Base-by-base conservation (phyloP, 352 stramenopile species). In the Phytophthora crassamura region DNA sequence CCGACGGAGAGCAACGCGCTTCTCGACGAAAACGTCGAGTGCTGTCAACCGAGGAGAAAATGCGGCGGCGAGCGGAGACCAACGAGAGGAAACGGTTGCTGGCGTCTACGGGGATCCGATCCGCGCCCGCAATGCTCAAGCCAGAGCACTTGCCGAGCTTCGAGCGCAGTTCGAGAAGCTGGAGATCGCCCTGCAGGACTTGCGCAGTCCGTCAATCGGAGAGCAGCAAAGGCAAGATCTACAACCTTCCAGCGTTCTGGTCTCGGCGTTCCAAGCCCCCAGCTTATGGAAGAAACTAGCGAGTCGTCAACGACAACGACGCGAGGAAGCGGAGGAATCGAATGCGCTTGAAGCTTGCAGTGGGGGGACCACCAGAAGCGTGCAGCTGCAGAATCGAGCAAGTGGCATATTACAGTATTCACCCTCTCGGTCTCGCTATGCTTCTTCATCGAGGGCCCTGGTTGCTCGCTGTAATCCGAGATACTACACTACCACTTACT, bases 301-400 rank as follows among this genome's bases (percentile, higher is more conserved):
- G 10, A 34, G 46, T 4, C 54, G 58, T 22, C 71, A 79, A 42
- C 51, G 33, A 2, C 34, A 55, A n/a, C 43, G 54, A 8, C 52
- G 57, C 5, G 34, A 53, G 18, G 43, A 63, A 47, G 42, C 57
- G 4, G 67, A 79, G 42, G 20, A 36, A 11, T 51, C 54, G 10
- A 76, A 25, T 28, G 11, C 62, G 53, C 0, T 50, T 76, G 18
- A 76, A 70, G 16, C 49, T 62, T n/a, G 46, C 73, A 34, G 55
- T 86, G n/a, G 32, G 64, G 82, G 41, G 64, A 71, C 16, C 77
- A 84, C 30, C 65, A 77, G 25, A 67, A 71, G 16, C 32, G 77
- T 7, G 63, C 64, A 78, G 5, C 46, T 81, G 18, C 62, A 66
- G 45, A 67, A 68, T 30, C 69, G 59, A 30, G 32, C 46, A 8